A percentile compares a stretch with the other conserved stretches of the same genome.
These are phyloP conservation scores for Durio zibethinus DNA, from an alignment of 345 rosid genomes.

Conservation along the genomic window DNA sequence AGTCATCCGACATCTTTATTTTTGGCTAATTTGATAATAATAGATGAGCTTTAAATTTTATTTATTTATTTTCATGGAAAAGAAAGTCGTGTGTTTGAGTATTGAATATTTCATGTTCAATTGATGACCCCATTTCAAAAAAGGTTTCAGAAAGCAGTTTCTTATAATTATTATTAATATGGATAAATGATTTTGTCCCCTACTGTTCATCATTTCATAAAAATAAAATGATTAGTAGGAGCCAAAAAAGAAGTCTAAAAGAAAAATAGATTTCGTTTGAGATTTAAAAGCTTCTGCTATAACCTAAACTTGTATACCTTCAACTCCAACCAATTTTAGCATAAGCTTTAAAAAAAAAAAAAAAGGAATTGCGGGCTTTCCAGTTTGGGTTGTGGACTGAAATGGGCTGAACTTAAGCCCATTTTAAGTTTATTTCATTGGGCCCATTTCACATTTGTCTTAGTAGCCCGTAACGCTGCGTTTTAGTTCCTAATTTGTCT, in stretches of 20 bases:
- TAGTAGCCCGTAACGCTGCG: not conserved
- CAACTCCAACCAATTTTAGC: not conserved
- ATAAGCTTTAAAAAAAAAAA: not conserved
- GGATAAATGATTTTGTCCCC: not conserved
- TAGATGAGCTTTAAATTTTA: not conserved
- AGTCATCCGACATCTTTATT: not conserved
- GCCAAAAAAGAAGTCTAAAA: not conserved
- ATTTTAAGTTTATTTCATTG: not conserved
- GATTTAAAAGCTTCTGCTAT: too few species aligned
- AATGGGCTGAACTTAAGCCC: not conserved
- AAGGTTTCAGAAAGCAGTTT: not conserved
- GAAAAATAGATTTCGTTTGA: too few species aligned
- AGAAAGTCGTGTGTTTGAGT: not conserved
- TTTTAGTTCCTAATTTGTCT: not conserved
- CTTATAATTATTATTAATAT: not conserved
- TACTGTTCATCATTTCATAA: not conserved
- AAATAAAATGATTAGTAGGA: not conserved
- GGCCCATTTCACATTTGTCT: not conserved
- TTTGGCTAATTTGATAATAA: not conserved
- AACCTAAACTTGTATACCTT: too few species aligned
- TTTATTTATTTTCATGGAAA: not conserved
- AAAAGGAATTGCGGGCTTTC: not conserved
- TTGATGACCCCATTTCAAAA: not conserved
- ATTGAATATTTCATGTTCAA: not conserved
- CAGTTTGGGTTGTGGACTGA: not conserved